Evolutionary conservation across 768 basidiomycete genomes (phyloP).

Genomic region (Chalciporus chontae): DNA sequence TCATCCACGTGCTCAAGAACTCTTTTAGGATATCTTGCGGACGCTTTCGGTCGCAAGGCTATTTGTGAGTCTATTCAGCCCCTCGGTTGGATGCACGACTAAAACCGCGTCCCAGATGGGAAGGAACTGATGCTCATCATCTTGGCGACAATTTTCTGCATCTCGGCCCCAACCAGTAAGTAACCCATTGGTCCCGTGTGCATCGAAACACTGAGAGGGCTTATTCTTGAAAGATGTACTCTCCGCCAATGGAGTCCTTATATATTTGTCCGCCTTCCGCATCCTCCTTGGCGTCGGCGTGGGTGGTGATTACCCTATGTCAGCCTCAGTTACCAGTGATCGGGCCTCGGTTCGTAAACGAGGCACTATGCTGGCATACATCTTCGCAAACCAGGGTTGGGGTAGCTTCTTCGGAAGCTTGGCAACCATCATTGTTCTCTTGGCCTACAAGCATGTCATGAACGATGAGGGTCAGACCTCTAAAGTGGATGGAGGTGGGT

Average conservation of each 20-base stretch:
- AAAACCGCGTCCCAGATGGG: slow-evolving; percentile 35
- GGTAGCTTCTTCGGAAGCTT: slow-evolving; percentile 66
- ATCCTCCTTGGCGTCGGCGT: slow-evolving; percentile 59
- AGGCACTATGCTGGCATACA: slow-evolving; percentile 85
- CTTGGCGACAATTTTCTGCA: slow-evolving; percentile 69
- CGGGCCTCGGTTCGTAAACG: slow-evolving; percentile 74
- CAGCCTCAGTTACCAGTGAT: slow-evolving; percentile 85
- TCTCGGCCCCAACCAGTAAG: slow-evolving; percentile 55
- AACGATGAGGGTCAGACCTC: slow-evolving; percentile 51
- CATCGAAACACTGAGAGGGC: slow-evolving; percentile 34
- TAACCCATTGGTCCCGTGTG: background rate
- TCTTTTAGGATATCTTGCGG: slow-evolving; percentile 60
- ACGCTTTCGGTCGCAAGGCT: slow-evolving; percentile 67
- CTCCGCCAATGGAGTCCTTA: slow-evolving; percentile 47
- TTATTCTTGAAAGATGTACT: slow-evolving; percentile 37
- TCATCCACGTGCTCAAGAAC: background rate
- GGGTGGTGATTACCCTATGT: slow-evolving; percentile 83
- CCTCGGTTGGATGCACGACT: background rate
- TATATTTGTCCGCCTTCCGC: slow-evolving; percentile 50
- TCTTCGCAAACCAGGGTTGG: slow-evolving; percentile 87
- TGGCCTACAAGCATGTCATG: slow-evolving; percentile 62
- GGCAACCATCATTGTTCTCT: slow-evolving; percentile 59
- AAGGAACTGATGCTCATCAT: slow-evolving; percentile 70
- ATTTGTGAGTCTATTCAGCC: slow-evolving; percentile 55
- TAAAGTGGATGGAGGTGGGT: slow-evolving; percentile 70